A percentile compares a stretch with the other conserved stretches of the same genome.
These are phyloP conservation scores for Penicillium sp. DNA, from an alignment of 2,329 filamentous ascomycete genomes.

Conservation along the genomic window DNA sequence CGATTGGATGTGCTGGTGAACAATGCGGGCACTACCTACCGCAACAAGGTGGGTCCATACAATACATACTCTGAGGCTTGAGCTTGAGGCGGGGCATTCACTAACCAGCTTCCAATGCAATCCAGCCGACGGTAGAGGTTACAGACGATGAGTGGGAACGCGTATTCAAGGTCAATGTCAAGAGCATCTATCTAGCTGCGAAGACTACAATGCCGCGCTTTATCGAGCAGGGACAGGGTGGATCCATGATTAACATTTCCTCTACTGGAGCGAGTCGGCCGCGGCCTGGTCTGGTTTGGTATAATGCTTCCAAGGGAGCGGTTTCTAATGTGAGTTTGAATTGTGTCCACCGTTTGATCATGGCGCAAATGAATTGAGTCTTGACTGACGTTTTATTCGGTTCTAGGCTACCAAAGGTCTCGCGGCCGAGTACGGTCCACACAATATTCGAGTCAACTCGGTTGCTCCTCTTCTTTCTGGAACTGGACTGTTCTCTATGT, in stretches of 20 bases:
- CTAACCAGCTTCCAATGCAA: not conserved
- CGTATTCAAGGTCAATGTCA: constrained; percentile 46
- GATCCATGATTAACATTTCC: constrained; percentile 46
- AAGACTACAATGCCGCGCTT: constrained; percentile 36
- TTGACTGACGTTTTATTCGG: not conserved
- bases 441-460: constrained; percentile 69
- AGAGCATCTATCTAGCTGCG: constrained; percentile 40
- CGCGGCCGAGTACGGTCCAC: constrained; percentile 68
- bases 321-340: constrained; percentile 44
- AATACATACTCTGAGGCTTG: too few species aligned
- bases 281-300: constrained; percentile 45
- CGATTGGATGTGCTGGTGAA: constrained; percentile 47
- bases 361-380: not conserved
- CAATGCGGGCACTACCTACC: constrained; percentile 46
- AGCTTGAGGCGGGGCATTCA: not conserved
- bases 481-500: constrained; percentile 58
- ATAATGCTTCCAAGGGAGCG: constrained; percentile 45
- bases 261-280: constrained; percentile 44
- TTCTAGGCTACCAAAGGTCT: constrained; percentile 62
- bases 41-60: constrained; percentile 36
- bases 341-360: too few species aligned
- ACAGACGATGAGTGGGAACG: constrained; percentile 45
- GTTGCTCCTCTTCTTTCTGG: constrained; percentile 66
- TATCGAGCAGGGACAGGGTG: constrained; percentile 40
- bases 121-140: constrained; percentile 40